Evolutionary conservation across 2,329 filamentous ascomycete species (phyloP), one percentile per base, ranked within the genome.

Genomic region (Periglandula ipomoeae): DNA sequence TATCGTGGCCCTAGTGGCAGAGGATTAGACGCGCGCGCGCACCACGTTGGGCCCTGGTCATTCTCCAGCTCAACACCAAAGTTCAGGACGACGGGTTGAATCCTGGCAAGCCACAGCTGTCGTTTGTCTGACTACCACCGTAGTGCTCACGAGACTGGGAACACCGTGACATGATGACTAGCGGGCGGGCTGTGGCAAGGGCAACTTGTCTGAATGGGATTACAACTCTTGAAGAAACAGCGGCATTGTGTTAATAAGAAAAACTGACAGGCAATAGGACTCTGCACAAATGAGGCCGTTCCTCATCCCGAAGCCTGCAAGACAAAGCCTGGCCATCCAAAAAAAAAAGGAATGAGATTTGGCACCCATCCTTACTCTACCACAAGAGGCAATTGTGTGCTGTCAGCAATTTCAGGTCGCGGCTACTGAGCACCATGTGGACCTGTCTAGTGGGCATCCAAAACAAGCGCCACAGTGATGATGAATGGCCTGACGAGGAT

Each of bases 1-100:
- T n/a, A 19, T 11, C 15, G 6, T 13, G 42, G n/a, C n/a, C 7
- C 9, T 15, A 8, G 45, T 26, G 5, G 9, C 19, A 32, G 32
- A 32, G 20, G 24, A 47, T 26, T 39, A 48, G 32, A 37, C 40
- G 46, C 40, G 42, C 42, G 39, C 20, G 27, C 40, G 11, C 23
- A 32, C 40, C 39, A 37, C 22, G 24, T 32, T 47, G 23, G 27
- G 23, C 34, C 26, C 30, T 30, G 23, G 39, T n/a, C 39, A 44
- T 44, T 34, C 10, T 20, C 13, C 41, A 34, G 24, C 41, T 19
- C 24, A 44, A 44, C 26, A 19, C 4, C 19, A 13, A 13, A 4
- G 27, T 13, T 13, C 27, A 30, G 6, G 13, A 8, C 3, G 27
- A 30, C 10, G 11, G n/a, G 8, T 38, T 38, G 10, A n/a, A 38